A percentile compares a stretch with the other conserved stretches of the same genome.
phyloP scores from a whole-genome alignment of 2,329 filamentous ascomycete species.

The Ascochyta viciae-villosae region DNA sequence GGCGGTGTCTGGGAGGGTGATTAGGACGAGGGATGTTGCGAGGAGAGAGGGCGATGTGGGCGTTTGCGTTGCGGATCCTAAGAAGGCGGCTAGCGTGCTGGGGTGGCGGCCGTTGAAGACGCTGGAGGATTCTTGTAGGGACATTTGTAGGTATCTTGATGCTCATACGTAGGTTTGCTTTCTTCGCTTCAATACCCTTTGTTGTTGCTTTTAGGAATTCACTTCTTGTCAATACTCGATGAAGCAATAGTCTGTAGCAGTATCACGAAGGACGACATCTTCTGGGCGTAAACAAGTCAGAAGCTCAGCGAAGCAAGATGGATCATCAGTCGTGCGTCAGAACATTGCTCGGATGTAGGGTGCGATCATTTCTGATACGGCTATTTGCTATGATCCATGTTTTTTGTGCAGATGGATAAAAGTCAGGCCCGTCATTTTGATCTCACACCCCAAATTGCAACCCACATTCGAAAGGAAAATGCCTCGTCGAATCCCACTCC shows the following conservation, averaged over 20 bases:
- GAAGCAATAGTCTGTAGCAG: no score
- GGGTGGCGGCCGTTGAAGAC: conserved; percentile 5
- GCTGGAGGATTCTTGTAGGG: conserved; percentile 10
- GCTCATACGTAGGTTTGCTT: background rate
- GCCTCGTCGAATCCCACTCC: background rate
- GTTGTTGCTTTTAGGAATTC: no score
- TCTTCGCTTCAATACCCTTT: no score
- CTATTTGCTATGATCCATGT: background rate
- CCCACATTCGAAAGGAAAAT: background rate
- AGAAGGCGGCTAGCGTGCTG: background rate
- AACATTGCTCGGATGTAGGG: background rate
- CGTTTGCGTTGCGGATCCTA: conserved; percentile 3
- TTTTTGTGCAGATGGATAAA: background rate
- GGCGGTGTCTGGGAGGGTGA: background rate
- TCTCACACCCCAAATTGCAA: conserved; percentile 6
- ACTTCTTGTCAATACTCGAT: no score
- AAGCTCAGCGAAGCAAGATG: background rate
- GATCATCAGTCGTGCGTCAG: background rate
- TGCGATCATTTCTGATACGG: background rate
- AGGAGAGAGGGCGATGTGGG: conserved; percentile 5
- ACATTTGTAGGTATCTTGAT: conserved; percentile 6
- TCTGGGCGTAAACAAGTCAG: no score
- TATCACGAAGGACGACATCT: no score
- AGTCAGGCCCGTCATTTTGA: background rate
- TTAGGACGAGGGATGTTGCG: background rate